Evolutionary conservation across 2,329 filamentous ascomycete species (phyloP).

Genomic region (Coniella lustricola): DNA sequence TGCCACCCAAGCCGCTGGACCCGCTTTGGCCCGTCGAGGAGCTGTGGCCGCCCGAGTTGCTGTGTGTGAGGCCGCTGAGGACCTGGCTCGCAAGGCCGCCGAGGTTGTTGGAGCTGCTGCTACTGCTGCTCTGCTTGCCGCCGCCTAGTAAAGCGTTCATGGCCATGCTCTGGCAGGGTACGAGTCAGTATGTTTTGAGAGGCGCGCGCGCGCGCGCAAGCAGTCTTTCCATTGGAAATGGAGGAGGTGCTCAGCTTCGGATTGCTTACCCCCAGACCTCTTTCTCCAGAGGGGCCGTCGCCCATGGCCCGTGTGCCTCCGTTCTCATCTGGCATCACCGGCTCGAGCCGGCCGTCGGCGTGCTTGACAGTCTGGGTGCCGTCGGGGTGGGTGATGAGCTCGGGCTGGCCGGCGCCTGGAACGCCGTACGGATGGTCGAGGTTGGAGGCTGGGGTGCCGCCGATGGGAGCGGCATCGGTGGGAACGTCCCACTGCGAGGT

Average conservation of each 20-base stretch:
- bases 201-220: background rate
- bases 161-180: conserved; percentile 44
- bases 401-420: conserved; percentile 32
- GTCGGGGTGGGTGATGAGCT: conserved; percentile 56
- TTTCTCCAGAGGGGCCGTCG: conserved; percentile 48
- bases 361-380: conserved; percentile 55
- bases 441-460: conserved; percentile 49
- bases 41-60: conserved; percentile 23
- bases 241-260: background rate
- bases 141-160: conserved; percentile 50
- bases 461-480: conserved; percentile 55
- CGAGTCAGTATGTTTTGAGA: conserved; percentile 1
- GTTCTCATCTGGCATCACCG: conserved; percentile 38
- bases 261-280: conserved; percentile 57
- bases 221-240: no score
- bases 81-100: conserved; percentile 42
- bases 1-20: conserved; percentile 34
- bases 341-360: conserved; percentile 55
- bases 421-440: conserved; percentile 57
- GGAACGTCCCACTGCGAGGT: conserved; percentile 69
- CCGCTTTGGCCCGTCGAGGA: conserved; percentile 21
- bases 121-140: conserved; percentile 31
- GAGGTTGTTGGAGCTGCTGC: conserved; percentile 33
- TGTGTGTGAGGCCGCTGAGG: conserved; percentile 30
- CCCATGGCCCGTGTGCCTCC: conserved; percentile 21